Base-by-base conservation (phyloP, 2,329 filamentous ascomycete species). In the Ophiocordyceps sinensis region DNA sequence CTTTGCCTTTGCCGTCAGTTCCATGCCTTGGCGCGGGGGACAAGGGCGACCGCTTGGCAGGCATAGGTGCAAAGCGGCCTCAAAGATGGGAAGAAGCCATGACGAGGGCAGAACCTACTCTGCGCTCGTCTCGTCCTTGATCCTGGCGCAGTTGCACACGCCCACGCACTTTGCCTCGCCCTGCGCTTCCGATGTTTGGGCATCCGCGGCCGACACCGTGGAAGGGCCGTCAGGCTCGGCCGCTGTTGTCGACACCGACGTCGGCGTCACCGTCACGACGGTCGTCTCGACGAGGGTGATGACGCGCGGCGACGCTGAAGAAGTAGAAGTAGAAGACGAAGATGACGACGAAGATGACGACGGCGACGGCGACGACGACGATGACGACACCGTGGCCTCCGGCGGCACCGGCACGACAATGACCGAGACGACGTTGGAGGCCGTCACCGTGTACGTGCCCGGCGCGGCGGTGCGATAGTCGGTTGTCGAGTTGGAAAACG, bases 261-360 rank as follows among this genome's bases (percentile, higher is more conserved):
- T 15, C 12, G 19, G 13, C 6, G 11, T 13, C 9, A 44, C 39
- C 2, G 44, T 42, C 7, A 41, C 29, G 13, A 42, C 32, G 2
- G 38, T 38, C 14, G 45, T 45, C 26, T 39, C 26, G 11, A 45
- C 45, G 12, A 37, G 28, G 23, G 42, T 42, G 14, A 42, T 38
- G 17, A 42, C 23, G 7, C 19, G 36, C 4, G 36, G 40, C 21
- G 34, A 21, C 13, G 29, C 6, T 30, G 37, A 29, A 3, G 41
- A 41, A 3, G 44, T 17, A 4, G 37, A 28, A 8, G 41, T 28
- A 6, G 44, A 32, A 3, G 28, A n/a, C 2, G 37, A 11, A 19
- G 35, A 21, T 7, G 28, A 5, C 34, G 36, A 28, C 6, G 41
- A 42, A 3, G 44, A 30, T 2, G 37, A 28, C 3, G 41, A 31